Base-by-base conservation (phyloP, 2,329 filamentous ascomycete genomes). In the Fusarium heterosporum region DNA sequence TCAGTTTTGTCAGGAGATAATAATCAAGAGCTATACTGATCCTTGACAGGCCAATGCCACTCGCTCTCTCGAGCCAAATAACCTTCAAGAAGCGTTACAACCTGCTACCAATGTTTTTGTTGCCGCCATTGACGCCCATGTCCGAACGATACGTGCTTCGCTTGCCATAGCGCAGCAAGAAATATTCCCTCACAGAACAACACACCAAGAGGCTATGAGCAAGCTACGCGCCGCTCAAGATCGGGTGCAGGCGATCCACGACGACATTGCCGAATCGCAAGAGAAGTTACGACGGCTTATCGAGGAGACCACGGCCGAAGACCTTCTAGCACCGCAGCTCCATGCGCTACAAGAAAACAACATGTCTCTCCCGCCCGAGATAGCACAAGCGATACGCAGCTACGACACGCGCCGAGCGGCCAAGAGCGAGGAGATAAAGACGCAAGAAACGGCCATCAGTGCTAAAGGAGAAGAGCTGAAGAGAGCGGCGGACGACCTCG, bases 321-420 rank as follows among this genome's bases (percentile, higher is more conserved):
- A 71, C 4, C 68, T 68, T 16, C 52, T 73, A 26, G 68, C 70
- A 10, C 71, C 72, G 6, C 71, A 73, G 26, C 66, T 73, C 8
- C 71, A 72, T 11, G 72, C 72, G 9, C 70, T 73, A 2, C 72
- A 72, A 41, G 71, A 73, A 28, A 71, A 73, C 34, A 72, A 72
- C 32, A 72, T 72, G 68, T 54, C 68, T 11, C 52, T 73, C 10
- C 72, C 72, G 1, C 71, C 68, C 4, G 72, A 73, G 45, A 73
- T 73, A 45, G 71, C 71, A 16, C 62, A 73, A 47, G 72, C 72
- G 11, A 73, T 73, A 50, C 64, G 70, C 10, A 69, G 60, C 50
- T 73, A 73, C 39, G 70, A 73, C 25, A 67, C 66, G 4, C 61
- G 68, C 16, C 55, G 72, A 36, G 66, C 72, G 16, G 70, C 70